Conservation (phyloP, 208 protist genomes). For the Leptomonas pyrrhocoris region DNA sequence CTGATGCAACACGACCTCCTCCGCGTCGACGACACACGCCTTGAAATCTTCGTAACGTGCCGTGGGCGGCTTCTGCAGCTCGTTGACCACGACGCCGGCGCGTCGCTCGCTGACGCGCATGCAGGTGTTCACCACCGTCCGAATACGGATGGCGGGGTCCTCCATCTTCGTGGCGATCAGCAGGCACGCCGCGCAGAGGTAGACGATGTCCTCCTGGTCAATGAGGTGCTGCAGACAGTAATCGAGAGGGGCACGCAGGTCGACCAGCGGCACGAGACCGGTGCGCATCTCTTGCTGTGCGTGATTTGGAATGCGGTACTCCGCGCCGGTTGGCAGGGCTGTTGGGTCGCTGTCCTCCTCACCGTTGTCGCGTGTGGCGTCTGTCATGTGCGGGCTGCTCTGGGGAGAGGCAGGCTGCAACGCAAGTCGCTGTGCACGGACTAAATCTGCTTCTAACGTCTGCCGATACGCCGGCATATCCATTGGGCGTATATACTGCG, state of each 20-base stretch:
- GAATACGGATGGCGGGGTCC: slow-evolving; percentile 57
- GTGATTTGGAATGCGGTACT: slow-evolving; percentile 66
- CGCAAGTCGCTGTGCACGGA: slow-evolving; percentile 14
- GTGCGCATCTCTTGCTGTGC: slow-evolving; percentile 47
- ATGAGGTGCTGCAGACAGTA: slow-evolving; percentile 70
- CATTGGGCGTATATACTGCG: slow-evolving; percentile 30
- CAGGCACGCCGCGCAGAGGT: slow-evolving; percentile 78
- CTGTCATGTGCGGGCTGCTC: slow-evolving; percentile 1
- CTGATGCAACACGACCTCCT: slow-evolving; percentile 72
- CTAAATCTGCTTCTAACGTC: neutral
- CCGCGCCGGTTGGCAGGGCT: slow-evolving; percentile 13
- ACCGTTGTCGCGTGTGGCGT: slow-evolving; percentile 20
- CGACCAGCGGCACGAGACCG: slow-evolving; percentile 54
- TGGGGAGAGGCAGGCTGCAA: slow-evolving; percentile 5
- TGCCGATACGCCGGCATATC: slow-evolving; percentile 26
- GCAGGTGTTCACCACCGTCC: slow-evolving; percentile 61
- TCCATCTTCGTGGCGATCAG: slow-evolving; percentile 82
- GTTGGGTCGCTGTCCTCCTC: neutral
- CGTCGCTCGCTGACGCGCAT: slow-evolving; percentile 65
- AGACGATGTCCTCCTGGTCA: slow-evolving; percentile 72
- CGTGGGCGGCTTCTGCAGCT: slow-evolving; percentile 27
- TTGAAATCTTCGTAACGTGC: slow-evolving; percentile 72
- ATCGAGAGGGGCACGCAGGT: slow-evolving; percentile 79
- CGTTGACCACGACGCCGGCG: slow-evolving; percentile 21
- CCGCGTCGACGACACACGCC: slow-evolving; percentile 65